Evolutionary conservation across 2,329 filamentous ascomycete species (phyloP).

Genomic region (Paradendryphiella salina): DNA sequence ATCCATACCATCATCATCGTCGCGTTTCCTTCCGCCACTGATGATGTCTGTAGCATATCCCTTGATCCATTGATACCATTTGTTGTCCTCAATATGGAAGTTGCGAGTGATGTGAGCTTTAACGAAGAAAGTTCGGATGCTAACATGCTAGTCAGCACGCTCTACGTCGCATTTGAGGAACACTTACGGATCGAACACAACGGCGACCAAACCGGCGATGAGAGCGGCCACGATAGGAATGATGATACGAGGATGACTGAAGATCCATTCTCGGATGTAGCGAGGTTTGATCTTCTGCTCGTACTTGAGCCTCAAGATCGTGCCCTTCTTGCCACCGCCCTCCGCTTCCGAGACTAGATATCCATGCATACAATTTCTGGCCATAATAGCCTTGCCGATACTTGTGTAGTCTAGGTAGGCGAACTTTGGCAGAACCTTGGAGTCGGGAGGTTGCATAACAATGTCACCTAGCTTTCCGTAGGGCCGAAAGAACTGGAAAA

Average conservation of each 20-base stretch:
- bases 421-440: slow-evolving; percentile 79
- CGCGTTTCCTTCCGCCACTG: slow-evolving; percentile 59
- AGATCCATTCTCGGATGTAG: slow-evolving; percentile 84
- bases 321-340: slow-evolving; percentile 76
- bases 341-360: slow-evolving; percentile 67
- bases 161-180: neutral
- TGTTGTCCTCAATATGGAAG: slow-evolving; percentile 73
- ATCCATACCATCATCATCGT: slow-evolving; percentile 70
- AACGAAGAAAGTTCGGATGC: slow-evolving; percentile 87
- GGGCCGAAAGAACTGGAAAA: slow-evolving; percentile 83
- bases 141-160: slow-evolving; percentile 15
- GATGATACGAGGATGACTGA: slow-evolving; percentile 82
- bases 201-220: slow-evolving; percentile 78
- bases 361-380: slow-evolving; percentile 90
- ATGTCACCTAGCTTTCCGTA: slow-evolving; percentile 94
- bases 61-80: slow-evolving; percentile 78
- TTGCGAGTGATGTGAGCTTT: slow-evolving; percentile 81
- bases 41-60: slow-evolving; percentile 70
- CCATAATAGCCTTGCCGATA: slow-evolving; percentile 78
- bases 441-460: slow-evolving; percentile 77
- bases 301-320: slow-evolving; percentile 79
- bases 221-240: slow-evolving; percentile 81
- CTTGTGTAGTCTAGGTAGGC: slow-evolving; percentile 77
- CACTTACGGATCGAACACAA: slow-evolving; percentile 74
- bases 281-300: slow-evolving; percentile 76